A percentile compares a stretch with the other conserved stretches of the same genome.
phyloP scores from a whole-genome alignment of 805 yeast species.

The Scheffersomyces coipomensis region DNA sequence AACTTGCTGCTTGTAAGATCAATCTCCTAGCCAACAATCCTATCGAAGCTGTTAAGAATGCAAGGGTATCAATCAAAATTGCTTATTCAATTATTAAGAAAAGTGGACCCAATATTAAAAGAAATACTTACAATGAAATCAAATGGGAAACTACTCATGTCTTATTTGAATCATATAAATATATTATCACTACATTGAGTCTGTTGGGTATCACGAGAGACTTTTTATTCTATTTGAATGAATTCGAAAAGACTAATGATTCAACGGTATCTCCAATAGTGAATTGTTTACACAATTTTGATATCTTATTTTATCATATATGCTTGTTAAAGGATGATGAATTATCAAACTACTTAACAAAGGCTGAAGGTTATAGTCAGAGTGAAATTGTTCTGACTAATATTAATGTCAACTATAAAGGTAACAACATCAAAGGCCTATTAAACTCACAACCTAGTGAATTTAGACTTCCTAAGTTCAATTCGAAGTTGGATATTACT shows the following conservation, averaged over 20 bases:
- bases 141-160: constrained; percentile 36
- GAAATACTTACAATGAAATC: constrained; percentile 18
- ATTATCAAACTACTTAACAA: not conserved
- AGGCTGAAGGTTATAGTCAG: not conserved
- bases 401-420: not conserved
- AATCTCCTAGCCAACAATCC: constrained; percentile 15
- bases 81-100: constrained; percentile 53
- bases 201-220: constrained; percentile 60
- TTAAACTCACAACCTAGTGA: not conserved
- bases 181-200: constrained; percentile 37
- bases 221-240: constrained; percentile 52
- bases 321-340: constrained; percentile 2
- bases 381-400: not conserved
- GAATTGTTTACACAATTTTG: constrained; percentile 14
- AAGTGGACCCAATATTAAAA: constrained; percentile 16
- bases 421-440: not conserved
- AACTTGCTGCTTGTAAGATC: constrained; percentile 25
- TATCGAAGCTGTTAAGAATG: constrained; percentile 32
- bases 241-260: constrained; percentile 40
- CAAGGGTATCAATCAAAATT: constrained; percentile 50
- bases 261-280: constrained; percentile 22
- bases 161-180: constrained; percentile 37
- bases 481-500: not conserved
- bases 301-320: constrained; percentile 13
- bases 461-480: not conserved